Percentiles rank a stretch among this genome's conserved stretches.
Evolutionary conservation across 192 early-diverging fungal species (phyloP).

Genomic region (Physocladia obscura): DNA sequence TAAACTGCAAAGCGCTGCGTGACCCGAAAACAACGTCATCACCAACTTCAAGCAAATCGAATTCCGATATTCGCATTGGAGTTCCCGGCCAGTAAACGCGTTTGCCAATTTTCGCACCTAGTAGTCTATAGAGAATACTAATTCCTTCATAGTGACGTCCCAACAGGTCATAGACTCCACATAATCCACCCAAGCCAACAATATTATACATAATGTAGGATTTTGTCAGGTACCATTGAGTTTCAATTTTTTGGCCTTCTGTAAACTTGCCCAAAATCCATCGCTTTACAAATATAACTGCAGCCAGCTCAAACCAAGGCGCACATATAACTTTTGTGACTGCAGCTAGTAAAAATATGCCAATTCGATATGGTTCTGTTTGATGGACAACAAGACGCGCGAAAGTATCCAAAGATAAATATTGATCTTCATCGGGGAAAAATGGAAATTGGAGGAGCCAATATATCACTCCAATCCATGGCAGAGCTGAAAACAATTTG

Average conservation of each 20-base stretch:
- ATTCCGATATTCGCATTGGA: conserved; percentile 33
- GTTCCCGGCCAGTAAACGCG: conserved; percentile 51
- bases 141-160: conserved; percentile 44
- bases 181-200: conserved; percentile 27
- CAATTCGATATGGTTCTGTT: conserved; percentile 36
- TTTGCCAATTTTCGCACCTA: conserved; percentile 45
- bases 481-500: conserved; percentile 29
- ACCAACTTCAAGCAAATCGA: conserved; percentile 42
- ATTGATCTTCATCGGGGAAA: conserved; percentile 27
- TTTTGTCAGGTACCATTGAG: conserved; percentile 4
- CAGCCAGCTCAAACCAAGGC: conserved; percentile 34
- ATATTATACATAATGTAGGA: conserved; percentile 38
- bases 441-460: conserved; percentile 34
- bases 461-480: conserved; percentile 37
- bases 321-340: conserved; percentile 24
- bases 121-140: conserved; percentile 32
- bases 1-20: conserved; percentile 26
- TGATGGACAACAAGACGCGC: not conserved
- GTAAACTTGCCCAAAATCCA: conserved; percentile 24
- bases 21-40: conserved; percentile 50
- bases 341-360: conserved; percentile 33
- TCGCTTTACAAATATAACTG: conserved; percentile 31
- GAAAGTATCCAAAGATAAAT: conserved; percentile 25
- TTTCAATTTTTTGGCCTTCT: conserved; percentile 20
- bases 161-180: conserved; percentile 34